Percentiles rank a stretch among this genome's conserved stretches.
Conservation (phyloP, 257 asterid species). For the Agastache rugosa region DNA sequence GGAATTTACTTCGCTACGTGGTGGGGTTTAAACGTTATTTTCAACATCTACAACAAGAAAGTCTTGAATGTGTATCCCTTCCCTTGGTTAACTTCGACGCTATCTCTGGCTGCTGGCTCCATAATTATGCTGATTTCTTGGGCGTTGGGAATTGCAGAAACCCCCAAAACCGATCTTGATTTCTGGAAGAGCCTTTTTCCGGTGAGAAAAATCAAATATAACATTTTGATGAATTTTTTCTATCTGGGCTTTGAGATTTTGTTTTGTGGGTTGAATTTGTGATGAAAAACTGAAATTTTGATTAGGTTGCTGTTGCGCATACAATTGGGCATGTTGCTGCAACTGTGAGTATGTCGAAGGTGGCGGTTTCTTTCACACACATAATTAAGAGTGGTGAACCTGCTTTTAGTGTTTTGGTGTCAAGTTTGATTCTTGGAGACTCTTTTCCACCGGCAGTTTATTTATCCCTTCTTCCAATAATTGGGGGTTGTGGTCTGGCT, state of each 20-base stretch:
- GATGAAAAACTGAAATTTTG: not conserved
- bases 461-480: conserved; percentile 78
- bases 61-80: conserved; percentile 84
- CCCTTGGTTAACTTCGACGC: conserved; percentile 92
- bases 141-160: conserved; percentile 75
- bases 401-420: conserved; percentile 87
- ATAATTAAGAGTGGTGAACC: conserved; percentile 94
- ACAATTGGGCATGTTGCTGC: conserved; percentile 98
- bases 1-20: conserved; percentile 85
- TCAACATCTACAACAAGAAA: conserved; percentile 84
- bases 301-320: conserved; percentile 90
- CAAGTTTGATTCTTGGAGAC: conserved; percentile 79
- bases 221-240: too few species aligned
- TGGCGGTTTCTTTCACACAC: conserved; percentile 91
- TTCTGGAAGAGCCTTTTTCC: conserved; percentile 91
- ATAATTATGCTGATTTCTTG: conserved; percentile 84
- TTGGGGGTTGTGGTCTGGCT: conserved; percentile 85
- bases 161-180: conserved; percentile 87
- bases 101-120: conserved; percentile 88
- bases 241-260: not conserved
- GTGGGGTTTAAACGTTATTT: conserved; percentile 89
- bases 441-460: conserved; percentile 70
- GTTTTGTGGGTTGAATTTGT: not conserved
- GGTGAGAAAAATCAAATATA: conserved; percentile 42
- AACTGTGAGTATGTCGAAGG: conserved; percentile 95